Conservation (phyloP, 2,329 filamentous ascomycete genomes). For the Triangularia setosa region DNA sequence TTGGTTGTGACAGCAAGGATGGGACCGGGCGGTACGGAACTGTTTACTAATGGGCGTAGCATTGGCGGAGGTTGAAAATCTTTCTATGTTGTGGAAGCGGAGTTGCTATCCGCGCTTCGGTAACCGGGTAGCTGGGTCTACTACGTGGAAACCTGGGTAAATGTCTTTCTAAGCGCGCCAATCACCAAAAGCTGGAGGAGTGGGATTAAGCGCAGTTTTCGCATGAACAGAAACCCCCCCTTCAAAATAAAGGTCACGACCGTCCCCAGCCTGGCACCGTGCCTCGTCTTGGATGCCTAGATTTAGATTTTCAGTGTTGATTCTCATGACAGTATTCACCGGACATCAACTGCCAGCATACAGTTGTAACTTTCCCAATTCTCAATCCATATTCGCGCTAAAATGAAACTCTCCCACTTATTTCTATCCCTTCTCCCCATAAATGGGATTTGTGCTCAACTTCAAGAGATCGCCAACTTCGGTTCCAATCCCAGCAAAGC, state of each 20-base stretch:
- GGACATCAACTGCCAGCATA: too few relatives aligned
- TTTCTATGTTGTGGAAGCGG: too few relatives aligned
- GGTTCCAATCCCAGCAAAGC: slow-evolving; percentile 44
- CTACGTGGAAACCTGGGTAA: neutral
- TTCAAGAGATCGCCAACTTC: slow-evolving; percentile 21
- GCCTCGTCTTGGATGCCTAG: neutral
- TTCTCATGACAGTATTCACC: neutral
- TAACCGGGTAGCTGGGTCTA: neutral
- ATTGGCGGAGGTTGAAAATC: neutral
- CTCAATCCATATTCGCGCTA: neutral
- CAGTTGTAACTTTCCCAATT: neutral
- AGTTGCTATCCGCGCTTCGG: neutral
- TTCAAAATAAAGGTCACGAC: neutral
- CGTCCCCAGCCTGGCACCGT: too few relatives aligned
- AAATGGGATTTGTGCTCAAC: neutral
- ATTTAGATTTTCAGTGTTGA: neutral
- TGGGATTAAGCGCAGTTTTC: neutral
- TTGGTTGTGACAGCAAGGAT: neutral
- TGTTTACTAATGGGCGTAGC: neutral
- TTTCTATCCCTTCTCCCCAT: neutral
- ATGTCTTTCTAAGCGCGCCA: neutral
- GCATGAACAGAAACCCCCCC: neutral
- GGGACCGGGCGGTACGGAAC: neutral
- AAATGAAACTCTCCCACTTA: neutral
- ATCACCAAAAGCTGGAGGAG: neutral